Base-by-base conservation (phyloP, 352 stramenopile species). In the Phytophthora pluvialis region DNA sequence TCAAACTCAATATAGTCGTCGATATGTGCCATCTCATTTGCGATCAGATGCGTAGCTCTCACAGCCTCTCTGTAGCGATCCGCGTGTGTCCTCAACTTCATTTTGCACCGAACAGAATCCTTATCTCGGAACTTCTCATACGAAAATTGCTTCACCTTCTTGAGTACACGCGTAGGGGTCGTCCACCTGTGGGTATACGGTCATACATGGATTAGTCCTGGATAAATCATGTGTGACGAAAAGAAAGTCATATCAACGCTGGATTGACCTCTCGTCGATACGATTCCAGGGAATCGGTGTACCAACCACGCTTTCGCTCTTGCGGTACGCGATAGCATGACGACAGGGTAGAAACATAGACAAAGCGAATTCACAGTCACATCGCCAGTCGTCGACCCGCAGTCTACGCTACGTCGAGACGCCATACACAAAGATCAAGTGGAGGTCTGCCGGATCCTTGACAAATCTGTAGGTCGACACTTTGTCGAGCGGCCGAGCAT, bases 291-390 rank as follows among this genome's bases (percentile, higher is more conserved):
- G 58, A 28, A 76, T 70, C 5, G 47, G 28, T 1, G 29, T 2
- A 2, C 39, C 32, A 16, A 38, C 10, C 15, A n/a, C n/a, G 11
- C 15, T 31, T 3, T 32, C 29, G 5, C 50, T 21, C 35, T 58
- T 68, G 0, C 53, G 42, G 12, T 60, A 70, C 5, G 54, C 58
- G 11, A 76, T 72, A 3, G 39, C 44, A 29, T 76, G 63, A 9
- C 54, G 29, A 18, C 68, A 76, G 0, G 53, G 63, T 1, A 76
- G 48, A 8, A 33, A 1, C 43, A 49, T 33, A 9, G 18, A 4
- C 0, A 47, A 3, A 8, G 40, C 15, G 40, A 47, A 47, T 8
- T 32, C 5, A 7, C 7, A 76, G 45, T 15, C 35, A 10, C 43
- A 49, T 10, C 21, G 8, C 43, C 43, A 49, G 10, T 46, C 57